Conservation (phyloP, 129 eudicot species). For the Artemisia annua region DNA sequence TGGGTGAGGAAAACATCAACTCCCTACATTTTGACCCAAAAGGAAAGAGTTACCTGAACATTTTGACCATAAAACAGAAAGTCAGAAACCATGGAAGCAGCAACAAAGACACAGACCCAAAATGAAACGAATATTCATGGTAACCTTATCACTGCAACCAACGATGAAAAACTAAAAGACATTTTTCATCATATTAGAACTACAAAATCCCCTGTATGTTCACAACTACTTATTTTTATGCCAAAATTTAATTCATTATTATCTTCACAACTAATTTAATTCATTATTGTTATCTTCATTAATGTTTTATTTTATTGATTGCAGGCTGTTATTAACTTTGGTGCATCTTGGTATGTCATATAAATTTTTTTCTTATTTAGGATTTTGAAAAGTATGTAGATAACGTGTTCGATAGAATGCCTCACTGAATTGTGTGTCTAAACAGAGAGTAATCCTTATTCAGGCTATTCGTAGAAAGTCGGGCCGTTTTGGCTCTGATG, state of each 20-base stretch:
- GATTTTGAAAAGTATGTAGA: not conserved
- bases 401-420: constrained; percentile 57
- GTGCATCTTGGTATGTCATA: constrained; percentile 79
- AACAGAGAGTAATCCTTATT: too few relatives aligned
- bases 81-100: constrained; percentile 15
- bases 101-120: constrained; percentile 20
- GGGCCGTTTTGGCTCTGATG: not conserved
- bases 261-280: constrained; percentile 1
- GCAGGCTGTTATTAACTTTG: constrained; percentile 86
- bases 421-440: constrained; percentile 13
- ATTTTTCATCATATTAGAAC: constrained; percentile 64
- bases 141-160: constrained; percentile 48
- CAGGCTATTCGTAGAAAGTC: too few relatives aligned
- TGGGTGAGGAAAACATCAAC: too few relatives aligned
- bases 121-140: constrained; percentile 25
- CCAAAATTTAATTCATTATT: constrained; percentile 3
- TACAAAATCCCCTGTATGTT: constrained; percentile 61
- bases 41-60: too few relatives aligned
- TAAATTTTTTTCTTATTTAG: not conserved
- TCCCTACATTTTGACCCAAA: too few relatives aligned
- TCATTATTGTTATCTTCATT: not conserved
- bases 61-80: too few relatives aligned
- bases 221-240: not conserved
- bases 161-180: constrained; percentile 59
- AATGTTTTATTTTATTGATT: not conserved